phyloP scores from a whole-genome alignment of 2,329 filamentous ascomycete species.

The Huntiella decipiens region DNA sequence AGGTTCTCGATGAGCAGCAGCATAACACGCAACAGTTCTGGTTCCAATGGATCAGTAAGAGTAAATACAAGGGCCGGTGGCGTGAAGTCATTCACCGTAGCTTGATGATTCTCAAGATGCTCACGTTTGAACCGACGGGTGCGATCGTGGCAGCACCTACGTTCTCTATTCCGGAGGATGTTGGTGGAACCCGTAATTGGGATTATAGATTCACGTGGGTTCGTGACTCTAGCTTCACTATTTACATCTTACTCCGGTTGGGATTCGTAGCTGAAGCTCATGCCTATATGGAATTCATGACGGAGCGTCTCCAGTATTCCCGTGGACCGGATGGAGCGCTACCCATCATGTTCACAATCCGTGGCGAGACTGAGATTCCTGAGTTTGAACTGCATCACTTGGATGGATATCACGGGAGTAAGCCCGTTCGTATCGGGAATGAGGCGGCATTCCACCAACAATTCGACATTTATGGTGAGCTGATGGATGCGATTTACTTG shows the following conservation, averaged over 20 bases:
- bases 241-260: slow-evolving; percentile 58
- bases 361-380: slow-evolving; percentile 54
- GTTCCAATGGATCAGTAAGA: slow-evolving; percentile 54
- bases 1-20: slow-evolving; percentile 42
- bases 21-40: slow-evolving; percentile 53
- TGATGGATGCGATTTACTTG: slow-evolving; percentile 60
- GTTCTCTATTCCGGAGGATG: slow-evolving; percentile 57
- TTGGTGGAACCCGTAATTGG: slow-evolving; percentile 49
- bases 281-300: slow-evolving; percentile 63
- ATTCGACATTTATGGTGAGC: slow-evolving; percentile 62
- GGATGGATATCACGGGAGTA: slow-evolving; percentile 52
- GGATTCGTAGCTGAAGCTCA: slow-evolving; percentile 60
- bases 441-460: slow-evolving; percentile 59
- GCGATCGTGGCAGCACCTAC: slow-evolving; percentile 61
- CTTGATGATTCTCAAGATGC: slow-evolving; percentile 54
- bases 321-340: slow-evolving; percentile 40
- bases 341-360: slow-evolving; percentile 69
- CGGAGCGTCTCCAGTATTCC: slow-evolving; percentile 45
- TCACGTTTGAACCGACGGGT: slow-evolving; percentile 62
- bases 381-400: slow-evolving; percentile 51
- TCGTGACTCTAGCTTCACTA: slow-evolving; percentile 57
- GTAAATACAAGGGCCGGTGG: slow-evolving; percentile 53
- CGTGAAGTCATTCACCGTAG: slow-evolving; percentile 52
- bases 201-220: slow-evolving; percentile 67
- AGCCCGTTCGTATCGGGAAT: slow-evolving; percentile 58